Percentiles rank a stretch among this genome's conserved stretches.
Conservation (phyloP, 225 moss, liverwort and hornwort genomes). For the Pseudoscleropodium purum region DNA sequence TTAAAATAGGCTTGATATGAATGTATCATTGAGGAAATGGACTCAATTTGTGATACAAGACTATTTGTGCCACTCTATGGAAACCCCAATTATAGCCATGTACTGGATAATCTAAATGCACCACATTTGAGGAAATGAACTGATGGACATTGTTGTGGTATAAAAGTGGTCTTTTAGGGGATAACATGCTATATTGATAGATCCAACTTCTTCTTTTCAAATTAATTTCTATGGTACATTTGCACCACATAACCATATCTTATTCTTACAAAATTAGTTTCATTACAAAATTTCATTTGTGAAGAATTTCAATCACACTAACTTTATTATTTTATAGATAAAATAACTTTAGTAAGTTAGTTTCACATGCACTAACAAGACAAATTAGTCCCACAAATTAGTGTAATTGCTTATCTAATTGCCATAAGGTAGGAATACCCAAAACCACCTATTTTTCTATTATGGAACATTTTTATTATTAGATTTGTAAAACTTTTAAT, state of each 20-base stretch:
- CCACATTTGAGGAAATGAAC: not conserved
- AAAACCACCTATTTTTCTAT: accelerated
- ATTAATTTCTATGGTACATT: no score
- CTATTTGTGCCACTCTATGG: not conserved
- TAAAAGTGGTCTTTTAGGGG: no score
- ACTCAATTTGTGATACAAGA: not conserved
- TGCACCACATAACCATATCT: no score
- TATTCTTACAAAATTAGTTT: not conserved
- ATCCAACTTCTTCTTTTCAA: no score
- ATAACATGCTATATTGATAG: no score
- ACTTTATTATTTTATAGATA: not conserved
- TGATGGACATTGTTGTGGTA: not conserved
- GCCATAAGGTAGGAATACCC: not conserved
- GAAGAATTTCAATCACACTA: not conserved
- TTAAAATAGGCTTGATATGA: not conserved
- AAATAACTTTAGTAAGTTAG: not conserved
- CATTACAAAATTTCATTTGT: not conserved
- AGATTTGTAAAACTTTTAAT: not conserved
- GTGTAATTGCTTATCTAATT: not conserved
- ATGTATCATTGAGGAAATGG: not conserved
- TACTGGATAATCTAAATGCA: not conserved
- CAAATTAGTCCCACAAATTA: not conserved
- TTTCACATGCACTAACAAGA: not conserved
- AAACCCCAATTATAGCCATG: not conserved
- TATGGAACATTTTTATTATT: not conserved